Evolutionary conservation across 2,329 filamentous ascomycete species (phyloP), one percentile per base, ranked within the genome.

Genomic region (Corniculantispora saksenae): DNA sequence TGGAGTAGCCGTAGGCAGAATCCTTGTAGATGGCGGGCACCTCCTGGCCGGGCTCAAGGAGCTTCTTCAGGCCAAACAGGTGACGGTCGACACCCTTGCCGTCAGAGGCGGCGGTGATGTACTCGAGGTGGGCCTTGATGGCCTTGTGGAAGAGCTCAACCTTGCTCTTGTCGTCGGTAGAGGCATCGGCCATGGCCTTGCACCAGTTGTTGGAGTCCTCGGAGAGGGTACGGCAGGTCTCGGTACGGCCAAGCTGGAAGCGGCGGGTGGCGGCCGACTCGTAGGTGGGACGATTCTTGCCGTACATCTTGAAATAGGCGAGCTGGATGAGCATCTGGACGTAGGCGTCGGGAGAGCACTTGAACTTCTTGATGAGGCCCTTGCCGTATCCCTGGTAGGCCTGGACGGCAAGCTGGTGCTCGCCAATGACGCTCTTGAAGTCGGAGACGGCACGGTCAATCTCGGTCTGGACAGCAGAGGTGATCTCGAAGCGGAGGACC

Each of bases 321-420:
- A 98, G 88, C 80, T 99, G 95, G 77, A 99, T 99, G 77, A 97
- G 83, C 93, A 99, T 95, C 81, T 99, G 95, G 50, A 98, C 93
- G 78, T 96, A 99, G 38, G 94, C 95, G 73, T 99, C 96, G 35
- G 95, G 95, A 29, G 92, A 96, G 87, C 92, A 97, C 82, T 93
- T 96, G 89, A 99, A 98, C 80, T 97, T 96, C 89, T 99, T 99
- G 85, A 99, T 98, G 67, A 99, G 83, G 29, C 93, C 93, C 83
- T 99, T 99, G 77, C 95, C 95, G 78, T 99, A 99, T 72, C 90
- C 94, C 80, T 98, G 94, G 83, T 96, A 99, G 32, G 93, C 91
- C 78, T 98, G 94, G 3, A 99, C 94, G 25, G 91, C 88, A 54
- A 99, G 89, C 78, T 99, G 91, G 78, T 99, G 95, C 70, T 92